Evolutionary conservation across 1,139 yeast genomes (phyloP), one percentile per base, ranked within the genome.

Genomic region (Candida mesenterica): DNA sequence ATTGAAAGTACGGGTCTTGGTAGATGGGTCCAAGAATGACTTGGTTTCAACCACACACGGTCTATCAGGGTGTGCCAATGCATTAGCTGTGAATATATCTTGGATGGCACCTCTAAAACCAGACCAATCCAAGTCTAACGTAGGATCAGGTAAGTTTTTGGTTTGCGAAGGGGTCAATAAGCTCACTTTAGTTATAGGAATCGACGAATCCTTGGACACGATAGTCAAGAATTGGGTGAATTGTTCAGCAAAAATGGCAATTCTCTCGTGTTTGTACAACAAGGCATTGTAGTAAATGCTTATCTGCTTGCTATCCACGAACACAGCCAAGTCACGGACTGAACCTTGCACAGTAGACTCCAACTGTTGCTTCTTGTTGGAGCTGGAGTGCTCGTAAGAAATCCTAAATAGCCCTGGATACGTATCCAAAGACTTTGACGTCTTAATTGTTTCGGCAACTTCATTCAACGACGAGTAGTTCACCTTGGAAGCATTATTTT

Each of bases 71-170:
- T 77, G 81, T 45, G 72, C 75, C 31, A 70, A 77, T 3, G 98
- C 97, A 57, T 92, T 92, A 38, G 72, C 78, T 59, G 82, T 80
- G 61, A 92, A 92, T 32, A 92, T 90, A 51, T 92, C 98, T 55
- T 94, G 98, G 48, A 92, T 94, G 8, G 97, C 90, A 32, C 99
- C 98, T 46, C 94, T 75, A 61, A 80, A 92, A 14, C 86, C 86
- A 30, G 81, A 69, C 97, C 97, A 92, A 59, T 89, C 95, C 47
- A 92, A 72, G 52, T 90, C 84, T 9, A 67, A 61, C 3, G 89
- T 86, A 29, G 99, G 98, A 55, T 90, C 94, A 5, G 98, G 98
- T 39, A 94, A 69, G 3, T 71, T 60, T 1, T 58, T 47, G 25
- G 53, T 54, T 53, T 89, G 96, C 2, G 79, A 55, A 9, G 62